phyloP scores from a whole-genome alignment of 176 grass and related monocot species.

The Sorghum bicolor region Sorghum_bicolor_NCBIv3 NC_012870.2:52127501-52128000 shows the following conservation, averaged over 20 bases:
- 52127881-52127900: slow-evolving; percentile 33
- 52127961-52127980: background rate
- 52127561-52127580: background rate
- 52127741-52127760: slow-evolving; percentile 13
- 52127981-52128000: background rate
- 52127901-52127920: background rate
- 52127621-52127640: background rate
- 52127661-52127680: background rate
- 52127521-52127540: too few species aligned
- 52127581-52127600: background rate
- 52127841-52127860: slow-evolving; percentile 25
- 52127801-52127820: slow-evolving; percentile 1
- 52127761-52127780: background rate
- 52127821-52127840: slow-evolving; percentile 11
- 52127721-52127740: slow-evolving; percentile 4
- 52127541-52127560: background rate
- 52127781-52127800: slow-evolving; percentile 37
- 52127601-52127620: background rate
- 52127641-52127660: background rate
- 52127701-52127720: background rate
- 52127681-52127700: background rate
- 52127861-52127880: background rate
- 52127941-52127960: too few species aligned
- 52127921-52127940: background rate
- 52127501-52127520: too few species aligned